A percentile compares a stretch with the other conserved stretches of the same genome.
Conservation (phyloP, 139 green algal genomes). For the Spirogloea muscicola region DNA sequence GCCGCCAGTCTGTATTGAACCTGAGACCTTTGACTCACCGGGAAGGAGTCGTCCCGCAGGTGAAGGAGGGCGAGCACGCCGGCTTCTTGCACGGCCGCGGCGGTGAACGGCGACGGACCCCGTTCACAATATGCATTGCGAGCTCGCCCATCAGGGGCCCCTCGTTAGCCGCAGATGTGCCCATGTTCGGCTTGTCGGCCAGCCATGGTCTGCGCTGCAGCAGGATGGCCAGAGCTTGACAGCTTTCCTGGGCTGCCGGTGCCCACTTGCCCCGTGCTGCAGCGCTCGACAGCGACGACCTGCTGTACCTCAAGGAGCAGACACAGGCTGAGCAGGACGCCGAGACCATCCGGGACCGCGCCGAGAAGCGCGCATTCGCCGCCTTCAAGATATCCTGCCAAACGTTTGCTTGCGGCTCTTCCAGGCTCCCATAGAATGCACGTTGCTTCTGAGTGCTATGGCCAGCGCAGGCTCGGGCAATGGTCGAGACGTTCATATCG, state of each 20-base stretch:
- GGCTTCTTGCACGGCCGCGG: background rate
- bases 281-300: constrained; percentile 32
- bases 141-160: background rate
- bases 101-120: background rate
- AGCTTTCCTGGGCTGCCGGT: too few species aligned
- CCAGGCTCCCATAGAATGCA: too few species aligned
- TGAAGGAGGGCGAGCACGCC: too few species aligned
- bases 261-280: too few species aligned
- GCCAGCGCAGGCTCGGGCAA: too few species aligned
- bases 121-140: too few species aligned
- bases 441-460: too few species aligned
- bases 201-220: background rate
- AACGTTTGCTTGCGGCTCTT: too few species aligned
- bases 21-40: background rate
- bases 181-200: too few species aligned
- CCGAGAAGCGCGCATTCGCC: constrained; percentile 36
- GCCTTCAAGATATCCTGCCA: constrained; percentile 30
- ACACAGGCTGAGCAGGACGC: constrained; percentile 17
- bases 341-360: constrained; percentile 25
- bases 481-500: too few species aligned
- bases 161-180: too few species aligned
- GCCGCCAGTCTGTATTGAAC: background rate
- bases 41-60: too few species aligned
- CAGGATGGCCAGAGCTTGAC: background rate
- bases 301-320: constrained; percentile 38